Base-by-base conservation (phyloP, 768 basidiomycete genomes). In the Pleurotus tuber-regium region DNA sequence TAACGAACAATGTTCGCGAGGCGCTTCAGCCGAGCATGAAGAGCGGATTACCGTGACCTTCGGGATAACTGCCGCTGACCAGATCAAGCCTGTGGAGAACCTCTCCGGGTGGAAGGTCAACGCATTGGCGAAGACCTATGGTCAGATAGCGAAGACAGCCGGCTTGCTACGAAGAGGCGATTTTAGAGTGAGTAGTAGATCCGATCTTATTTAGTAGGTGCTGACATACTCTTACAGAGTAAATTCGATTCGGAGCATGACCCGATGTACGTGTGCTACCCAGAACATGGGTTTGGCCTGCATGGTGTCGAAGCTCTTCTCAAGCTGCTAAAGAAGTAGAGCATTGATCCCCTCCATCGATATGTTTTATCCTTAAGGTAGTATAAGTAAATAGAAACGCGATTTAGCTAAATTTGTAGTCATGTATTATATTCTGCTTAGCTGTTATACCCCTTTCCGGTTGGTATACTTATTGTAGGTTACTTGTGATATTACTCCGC, bases 201-300 rank as follows among this genome's bases (percentile, higher is more conserved):
- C 30, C 3, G 10, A 19, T 16, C 18, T n/a, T 16, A 3, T 16
- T 24, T 8, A 6, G 2, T 7, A 7, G 2, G 14, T 19, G 46
- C 25, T 43, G 46, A 38, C 14, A 9, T 40, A 8, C 24, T 10
- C 9, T 50, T 33, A 21, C 55, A 75, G 77, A 67, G 65, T 30
- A 77, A 79, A 62, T 79, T 80, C 43, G 72, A 76, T 39, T 65
- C 74, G 7, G 61, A 66, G 12, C 63, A 68, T 23, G 61, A 70
- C 26, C 69, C 69, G 2, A 77, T 78, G 72, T 80, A 78, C 54
- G 72, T 79, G 5, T 79, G 77, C 60, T 78, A 77, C 52, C 77
- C 78, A 2, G 65, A 70, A 4, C 70, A 80, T 10, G 74, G 71
- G 1, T 77, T 79, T 48, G 75, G 75, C 12, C 52, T 76, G 8